These are phyloP conservation scores for Eruca vesicaria DNA, from an alignment of 441 rosid genomes.

Conservation along the genomic window DNA sequence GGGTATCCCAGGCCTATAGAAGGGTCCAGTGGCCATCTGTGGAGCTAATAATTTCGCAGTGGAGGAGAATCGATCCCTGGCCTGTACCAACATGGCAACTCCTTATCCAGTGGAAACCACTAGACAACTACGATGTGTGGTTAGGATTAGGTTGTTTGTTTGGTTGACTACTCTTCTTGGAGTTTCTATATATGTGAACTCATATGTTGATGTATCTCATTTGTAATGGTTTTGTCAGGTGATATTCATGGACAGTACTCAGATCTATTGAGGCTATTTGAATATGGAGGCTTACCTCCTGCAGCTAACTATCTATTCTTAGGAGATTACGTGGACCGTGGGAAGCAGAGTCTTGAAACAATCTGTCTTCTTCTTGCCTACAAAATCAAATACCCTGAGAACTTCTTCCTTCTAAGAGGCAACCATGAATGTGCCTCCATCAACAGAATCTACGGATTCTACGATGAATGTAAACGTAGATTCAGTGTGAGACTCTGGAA, in stretches of 20 bases:
- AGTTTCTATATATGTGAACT: neutral
- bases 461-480: constrained; percentile 75
- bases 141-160: neutral
- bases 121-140: too few species aligned
- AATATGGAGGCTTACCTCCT: constrained; percentile 74
- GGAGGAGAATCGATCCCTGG: too few species aligned
- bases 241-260: constrained; percentile 75
- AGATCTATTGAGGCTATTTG: constrained; percentile 69
- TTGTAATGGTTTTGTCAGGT: constrained; percentile 42
- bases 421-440: constrained; percentile 79
- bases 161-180: neutral
- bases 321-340: constrained; percentile 83
- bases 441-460: constrained; percentile 73
- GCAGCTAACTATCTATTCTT: constrained; percentile 63
- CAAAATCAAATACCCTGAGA: constrained; percentile 74
- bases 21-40: too few species aligned
- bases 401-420: constrained; percentile 70
- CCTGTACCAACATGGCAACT: too few species aligned
- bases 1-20: too few species aligned
- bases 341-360: constrained; percentile 76
- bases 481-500: constrained; percentile 71
- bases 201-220: neutral
- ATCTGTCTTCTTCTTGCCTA: constrained; percentile 72
- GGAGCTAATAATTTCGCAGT: too few species aligned
- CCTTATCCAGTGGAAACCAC: too few species aligned